Percentiles rank a stretch among this genome's conserved stretches.
These are phyloP conservation scores for Diatrype stigma DNA, from an alignment of 2,329 filamentous ascomycete species.

Conservation along the genomic window DNA sequence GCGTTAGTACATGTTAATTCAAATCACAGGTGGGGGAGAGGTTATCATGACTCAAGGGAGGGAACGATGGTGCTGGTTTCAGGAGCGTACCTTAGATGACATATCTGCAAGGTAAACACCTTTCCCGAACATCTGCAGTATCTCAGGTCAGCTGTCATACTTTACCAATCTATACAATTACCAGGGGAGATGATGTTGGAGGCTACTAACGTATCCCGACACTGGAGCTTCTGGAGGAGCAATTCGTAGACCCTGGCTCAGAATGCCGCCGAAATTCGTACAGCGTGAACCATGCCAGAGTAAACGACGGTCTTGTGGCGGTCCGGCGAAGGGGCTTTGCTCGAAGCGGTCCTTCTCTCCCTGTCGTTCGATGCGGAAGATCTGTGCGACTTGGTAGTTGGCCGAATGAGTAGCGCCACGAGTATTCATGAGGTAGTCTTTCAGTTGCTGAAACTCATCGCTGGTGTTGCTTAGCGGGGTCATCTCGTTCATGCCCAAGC, in stretches of 20 bases:
- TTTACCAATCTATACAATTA: background rate
- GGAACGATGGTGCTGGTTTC: background rate
- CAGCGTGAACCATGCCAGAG: slow-evolving; percentile 84
- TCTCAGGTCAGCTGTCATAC: background rate
- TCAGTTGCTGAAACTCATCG: slow-evolving; percentile 61
- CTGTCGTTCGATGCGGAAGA: slow-evolving; percentile 76
- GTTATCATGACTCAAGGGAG: background rate
- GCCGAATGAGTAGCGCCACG: slow-evolving; percentile 63
- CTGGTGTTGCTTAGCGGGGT: slow-evolving; percentile 56
- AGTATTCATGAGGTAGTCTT: slow-evolving; percentile 63
- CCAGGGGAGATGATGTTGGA: background rate
- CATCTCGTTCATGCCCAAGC: slow-evolving; percentile 73
- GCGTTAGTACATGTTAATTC: slow-evolving; percentile 6
- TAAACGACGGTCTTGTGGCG: slow-evolving; percentile 62
- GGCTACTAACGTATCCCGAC: slow-evolving; percentile 62
- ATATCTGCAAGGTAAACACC: slow-evolving; percentile 87
- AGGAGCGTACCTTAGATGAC: slow-evolving; percentile 55
- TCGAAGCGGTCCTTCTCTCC: slow-evolving; percentile 70
- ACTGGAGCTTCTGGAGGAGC: slow-evolving; percentile 80
- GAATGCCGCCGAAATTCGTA: slow-evolving; percentile 84
- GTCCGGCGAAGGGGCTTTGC: slow-evolving; percentile 46
- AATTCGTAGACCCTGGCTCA: slow-evolving; percentile 84
- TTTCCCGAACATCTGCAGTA: slow-evolving; percentile 75
- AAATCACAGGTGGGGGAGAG: background rate
- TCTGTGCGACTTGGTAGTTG: slow-evolving; percentile 61